phyloP scores from a whole-genome alignment of 345 rosid genomes.

The Hibiscus tridactylites region DNA sequence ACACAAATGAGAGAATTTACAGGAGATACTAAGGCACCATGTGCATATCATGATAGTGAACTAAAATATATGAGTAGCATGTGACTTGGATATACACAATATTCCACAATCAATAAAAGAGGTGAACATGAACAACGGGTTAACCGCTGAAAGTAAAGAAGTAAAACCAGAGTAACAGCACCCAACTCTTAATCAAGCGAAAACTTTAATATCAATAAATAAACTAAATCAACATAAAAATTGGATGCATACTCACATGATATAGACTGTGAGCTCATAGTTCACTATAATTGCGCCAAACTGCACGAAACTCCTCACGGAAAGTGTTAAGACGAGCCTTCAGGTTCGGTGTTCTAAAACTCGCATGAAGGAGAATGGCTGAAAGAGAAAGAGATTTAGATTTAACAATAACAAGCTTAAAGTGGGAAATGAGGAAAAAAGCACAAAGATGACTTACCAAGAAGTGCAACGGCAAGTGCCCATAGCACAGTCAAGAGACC shows the following conservation, averaged over 20 bases:
- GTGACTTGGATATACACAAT: not conserved
- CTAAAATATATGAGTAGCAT: not conserved
- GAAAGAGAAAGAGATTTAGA: constrained; percentile 7
- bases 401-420: not conserved
- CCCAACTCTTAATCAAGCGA: not conserved
- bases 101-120: not conserved
- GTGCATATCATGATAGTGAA: not conserved
- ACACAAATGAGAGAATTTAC: not conserved
- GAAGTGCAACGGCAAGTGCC: constrained; percentile 76
- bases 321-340: constrained; percentile 93
- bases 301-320: constrained; percentile 91
- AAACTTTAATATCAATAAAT: not conserved
- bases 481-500: constrained; percentile 73
- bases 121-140: not conserved
- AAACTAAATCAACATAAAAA: not conserved
- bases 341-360: constrained; percentile 87
- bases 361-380: constrained; percentile 88
- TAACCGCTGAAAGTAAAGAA: not conserved
- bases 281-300: constrained; percentile 95
- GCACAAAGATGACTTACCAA: constrained; percentile 39
- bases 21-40: not conserved
- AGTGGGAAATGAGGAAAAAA: constrained; percentile 1
- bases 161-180: not conserved
- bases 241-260: constrained; percentile 21
- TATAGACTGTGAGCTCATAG: constrained; percentile 37